Evolutionary conservation across 805 yeast genomes (phyloP).

Genomic region (Saturnispora kantuleensis): DNA sequence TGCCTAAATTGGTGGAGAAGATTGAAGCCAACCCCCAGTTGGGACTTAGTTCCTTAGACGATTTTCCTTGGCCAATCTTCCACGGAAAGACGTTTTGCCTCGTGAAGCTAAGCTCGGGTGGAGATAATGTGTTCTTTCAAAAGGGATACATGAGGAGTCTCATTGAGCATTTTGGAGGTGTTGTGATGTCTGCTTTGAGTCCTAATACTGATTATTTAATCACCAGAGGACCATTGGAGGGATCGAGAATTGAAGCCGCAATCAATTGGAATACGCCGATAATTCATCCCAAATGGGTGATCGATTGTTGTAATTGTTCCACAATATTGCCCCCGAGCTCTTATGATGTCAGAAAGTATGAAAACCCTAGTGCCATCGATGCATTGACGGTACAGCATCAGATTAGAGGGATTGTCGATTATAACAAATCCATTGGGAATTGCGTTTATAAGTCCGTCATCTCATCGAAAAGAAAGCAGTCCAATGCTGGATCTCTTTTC

Average conservation of each 20-base stretch:
- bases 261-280: conserved; percentile 43
- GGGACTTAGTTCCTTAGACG: no score
- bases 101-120: conserved; percentile 26
- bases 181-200: conserved; percentile 40
- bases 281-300: conserved; percentile 42
- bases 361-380: conserved; percentile 16
- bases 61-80: conserved; percentile 32
- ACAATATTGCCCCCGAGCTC: conserved; percentile 33
- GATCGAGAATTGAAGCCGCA: conserved; percentile 44
- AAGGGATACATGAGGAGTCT: conserved; percentile 26
- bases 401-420: conserved; percentile 9
- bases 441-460: conserved; percentile 1
- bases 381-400: conserved; percentile 24
- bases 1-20: conserved; percentile 10
- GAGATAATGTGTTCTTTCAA: conserved; percentile 17
- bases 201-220: conserved; percentile 35
- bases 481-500: conserved; percentile 26
- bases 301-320: conserved; percentile 35
- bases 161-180: conserved; percentile 39
- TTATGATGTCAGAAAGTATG: conserved; percentile 27
- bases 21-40: no score
- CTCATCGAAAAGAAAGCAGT: not conserved
- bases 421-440: conserved; percentile 4
- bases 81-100: conserved; percentile 36
- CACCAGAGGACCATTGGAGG: conserved; percentile 36